These are phyloP conservation scores for Kuraishia capsulata DNA, from an alignment of 805 yeast genomes.

Conservation along the genomic window DNA sequence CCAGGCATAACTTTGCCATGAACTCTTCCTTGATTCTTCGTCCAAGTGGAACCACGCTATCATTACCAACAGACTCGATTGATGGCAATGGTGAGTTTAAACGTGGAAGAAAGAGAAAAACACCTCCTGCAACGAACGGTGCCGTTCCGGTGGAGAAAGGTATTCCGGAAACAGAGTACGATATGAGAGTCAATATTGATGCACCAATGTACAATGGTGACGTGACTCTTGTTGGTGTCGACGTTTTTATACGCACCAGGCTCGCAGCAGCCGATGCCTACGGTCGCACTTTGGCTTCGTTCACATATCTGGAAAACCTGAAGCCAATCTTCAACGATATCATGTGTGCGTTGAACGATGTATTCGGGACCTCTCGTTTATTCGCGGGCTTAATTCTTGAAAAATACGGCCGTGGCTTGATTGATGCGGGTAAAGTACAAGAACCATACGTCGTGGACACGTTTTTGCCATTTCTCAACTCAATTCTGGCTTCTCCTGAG, in stretches of 20 bases:
- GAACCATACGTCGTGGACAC: constrained; percentile 2
- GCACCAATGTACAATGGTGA: constrained; percentile 91
- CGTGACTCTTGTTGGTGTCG: constrained; percentile 72
- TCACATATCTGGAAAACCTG: constrained; percentile 28
- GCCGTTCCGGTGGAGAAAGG: constrained; percentile 16
- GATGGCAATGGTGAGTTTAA: constrained; percentile 17
- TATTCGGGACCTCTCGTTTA: constrained; percentile 76
- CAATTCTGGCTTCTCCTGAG: constrained; percentile 28
- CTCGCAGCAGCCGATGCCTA: constrained; percentile 66
- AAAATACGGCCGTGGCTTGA: constrained; percentile 43
- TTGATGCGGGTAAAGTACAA: constrained; percentile 8
- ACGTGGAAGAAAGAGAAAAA: constrained; percentile 42
- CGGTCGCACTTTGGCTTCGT: constrained; percentile 54
- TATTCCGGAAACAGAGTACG: constrained; percentile 44
- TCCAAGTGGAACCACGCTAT: constrained; percentile 58
- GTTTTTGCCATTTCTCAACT: constrained; percentile 16
- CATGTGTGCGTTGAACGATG: constrained; percentile 37
- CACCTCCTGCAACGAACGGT: constrained; percentile 7
- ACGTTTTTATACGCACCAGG: constrained; percentile 66
- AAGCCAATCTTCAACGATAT: constrained; percentile 27
- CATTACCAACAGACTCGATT: constrained; percentile 8
- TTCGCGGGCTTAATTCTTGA: constrained; percentile 61
- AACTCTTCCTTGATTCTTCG: constrained; percentile 62
- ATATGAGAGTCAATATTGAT: constrained; percentile 74
- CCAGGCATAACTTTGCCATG: constrained; percentile 84